Conservation (phyloP, 1,284 basidiomycete genomes). For the Ceratobasidium sp. region DNA sequence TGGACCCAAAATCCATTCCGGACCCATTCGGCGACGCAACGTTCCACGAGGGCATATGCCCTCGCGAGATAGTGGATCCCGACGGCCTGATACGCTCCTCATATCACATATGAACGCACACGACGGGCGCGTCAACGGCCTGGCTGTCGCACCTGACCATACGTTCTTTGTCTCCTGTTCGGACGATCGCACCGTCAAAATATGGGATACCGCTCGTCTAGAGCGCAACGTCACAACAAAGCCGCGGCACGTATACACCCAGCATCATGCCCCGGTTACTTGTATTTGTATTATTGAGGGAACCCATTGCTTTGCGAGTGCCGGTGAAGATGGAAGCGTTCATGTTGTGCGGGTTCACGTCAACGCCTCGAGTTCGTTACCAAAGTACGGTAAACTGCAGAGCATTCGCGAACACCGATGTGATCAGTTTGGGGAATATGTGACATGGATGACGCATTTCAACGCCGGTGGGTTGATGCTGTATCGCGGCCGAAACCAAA, state of each 20-base stretch:
- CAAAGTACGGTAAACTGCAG: conserved; percentile 85
- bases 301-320: conserved; percentile 90
- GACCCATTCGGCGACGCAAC: conserved; percentile 81
- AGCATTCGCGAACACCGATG: conserved; percentile 81
- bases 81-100: conserved; percentile 77
- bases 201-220: conserved; percentile 85
- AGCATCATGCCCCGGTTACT: conserved; percentile 85
- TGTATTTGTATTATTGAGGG: conserved; percentile 86
- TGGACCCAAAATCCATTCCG: conserved; percentile 86
- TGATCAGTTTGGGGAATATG: conserved; percentile 78
- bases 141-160: conserved; percentile 94
- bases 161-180: conserved; percentile 93
- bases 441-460: conserved; percentile 82
- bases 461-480: conserved; percentile 71
- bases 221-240: conserved; percentile 86
- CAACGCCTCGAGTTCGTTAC: conserved; percentile 69
- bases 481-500: background rate
- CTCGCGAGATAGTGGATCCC: conserved; percentile 68
- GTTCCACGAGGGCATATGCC: conserved; percentile 74
- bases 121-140: conserved; percentile 79
- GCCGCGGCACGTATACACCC: conserved; percentile 80
- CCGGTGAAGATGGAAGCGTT: conserved; percentile 86
- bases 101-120: conserved; percentile 91
- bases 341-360: conserved; percentile 87
- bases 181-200: conserved; percentile 85